Conservation (phyloP, 1,284 basidiomycete species). For the Sutorius eximius region DNA sequence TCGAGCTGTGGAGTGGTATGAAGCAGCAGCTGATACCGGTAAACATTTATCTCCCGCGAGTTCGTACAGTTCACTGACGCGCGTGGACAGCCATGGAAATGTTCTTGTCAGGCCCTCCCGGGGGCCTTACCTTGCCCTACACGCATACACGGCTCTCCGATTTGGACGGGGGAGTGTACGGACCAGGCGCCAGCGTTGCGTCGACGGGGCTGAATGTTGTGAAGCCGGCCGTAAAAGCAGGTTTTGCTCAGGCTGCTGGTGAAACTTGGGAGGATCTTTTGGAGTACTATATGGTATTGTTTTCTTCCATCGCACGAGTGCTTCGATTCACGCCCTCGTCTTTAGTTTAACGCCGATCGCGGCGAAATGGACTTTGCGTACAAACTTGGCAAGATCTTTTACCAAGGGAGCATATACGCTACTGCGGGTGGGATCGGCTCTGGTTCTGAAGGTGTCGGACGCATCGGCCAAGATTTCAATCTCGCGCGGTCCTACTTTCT, state of each 20-base stretch:
- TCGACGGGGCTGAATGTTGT: slow-evolving; percentile 76
- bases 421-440: slow-evolving; percentile 73
- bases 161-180: slow-evolving; percentile 87
- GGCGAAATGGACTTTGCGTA: slow-evolving; percentile 85
- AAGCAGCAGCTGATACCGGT: slow-evolving; percentile 83
- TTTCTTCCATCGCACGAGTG: not conserved
- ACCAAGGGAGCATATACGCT: slow-evolving; percentile 86
- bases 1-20: slow-evolving; percentile 84
- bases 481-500: slow-evolving; percentile 82
- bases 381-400: slow-evolving; percentile 89
- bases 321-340: slow-evolving; percentile 5
- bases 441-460: slow-evolving; percentile 85
- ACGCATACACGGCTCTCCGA: slow-evolving; percentile 86
- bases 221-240: slow-evolving; percentile 81
- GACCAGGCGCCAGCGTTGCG: slow-evolving; percentile 89
- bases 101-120: slow-evolving; percentile 86
- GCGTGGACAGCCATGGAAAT: slow-evolving; percentile 56
- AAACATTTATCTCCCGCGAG: slow-evolving; percentile 36
- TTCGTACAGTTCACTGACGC: not conserved
- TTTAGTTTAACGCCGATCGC: slow-evolving; percentile 87
- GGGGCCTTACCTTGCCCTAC: slow-evolving; percentile 84
- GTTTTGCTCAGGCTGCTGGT: slow-evolving; percentile 76
- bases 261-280: slow-evolving; percentile 92
- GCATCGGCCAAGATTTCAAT: slow-evolving; percentile 71
- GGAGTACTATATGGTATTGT: slow-evolving; percentile 82